Evolutionary conservation across 768 basidiomycete species (phyloP), one percentile per base, ranked within the genome.

Genomic region (Serendipita sp.): DNA sequence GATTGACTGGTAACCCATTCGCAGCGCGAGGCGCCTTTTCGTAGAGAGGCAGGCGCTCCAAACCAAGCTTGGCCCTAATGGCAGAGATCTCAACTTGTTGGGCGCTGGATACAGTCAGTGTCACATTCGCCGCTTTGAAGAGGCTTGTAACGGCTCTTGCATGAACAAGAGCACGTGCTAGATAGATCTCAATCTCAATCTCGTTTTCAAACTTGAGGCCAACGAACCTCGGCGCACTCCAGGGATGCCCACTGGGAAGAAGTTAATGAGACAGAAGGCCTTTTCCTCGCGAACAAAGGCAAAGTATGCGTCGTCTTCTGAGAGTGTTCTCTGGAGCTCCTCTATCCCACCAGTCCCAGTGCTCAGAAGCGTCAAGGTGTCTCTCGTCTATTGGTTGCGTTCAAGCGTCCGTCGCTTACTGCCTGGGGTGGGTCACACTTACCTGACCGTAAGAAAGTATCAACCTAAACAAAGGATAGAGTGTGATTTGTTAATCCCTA

Each of bases 111-210:
- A 58, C 64, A 15, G 47, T 65, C 48, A 65, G 35, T 8, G 64
- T 65, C 5, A 45, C 51, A 36, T 65, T 48, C 28, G 32, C 34
- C 4, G 64, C 46, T 45, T 65, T 36, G 64, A 23, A 36, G 32
- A 65, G 44, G 35, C 36, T 18, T 28, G 64, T 52, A 41, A 65
- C 64, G 23, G 64, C 64, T n/a, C 64, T 10, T 16, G 64, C 47
- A 32, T 65, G 64, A n/a, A 65, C 64, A 52, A 65, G 64, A 35
- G 64, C 64, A 11, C 64, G 46, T 34, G 64, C 64, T 65, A 44
- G 35, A 56, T 30, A 23, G 45, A 13, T 13, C 11, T 23, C 23
- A 23, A 23, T 23, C 23, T 23, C 44, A 38, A 34, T 44, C 51
- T 44, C 44, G 41, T 64, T 64, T 64, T 36, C 63, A 51, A 23